Base-by-base conservation (phyloP, 805 yeast genomes). In the Jamesozyma hellenica region DNA sequence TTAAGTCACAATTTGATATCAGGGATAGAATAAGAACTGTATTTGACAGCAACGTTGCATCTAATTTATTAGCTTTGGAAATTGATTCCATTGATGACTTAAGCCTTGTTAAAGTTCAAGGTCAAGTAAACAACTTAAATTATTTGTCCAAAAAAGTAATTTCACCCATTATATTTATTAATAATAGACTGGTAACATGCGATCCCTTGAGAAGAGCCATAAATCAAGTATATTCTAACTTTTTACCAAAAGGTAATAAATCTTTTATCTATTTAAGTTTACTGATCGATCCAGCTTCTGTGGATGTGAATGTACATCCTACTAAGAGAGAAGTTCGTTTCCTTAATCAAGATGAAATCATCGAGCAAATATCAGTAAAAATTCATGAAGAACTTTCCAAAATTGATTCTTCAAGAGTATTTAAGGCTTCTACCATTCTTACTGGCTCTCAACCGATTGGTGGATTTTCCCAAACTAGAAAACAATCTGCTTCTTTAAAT, bases 281-380 rank as follows among this genome's bases (percentile, higher is more conserved):
- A n/a, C 64, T 65, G 15, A 75, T 92, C 2, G 65, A 69, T 17
- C 83, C 96, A 1, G 63, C 61, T 27, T 78, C 79, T 44, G 69
- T 92, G 7, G 98, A 92, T 57, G 97, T 92, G 13, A 92, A 92
- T 55, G 79, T 92, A 12, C 98, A 92, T 55, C 98, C 98, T 0
- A 90, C 97, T 0, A 92, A 92, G 50, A 71, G 90, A 42, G 96
- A 90, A 51, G 96, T 92, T 2, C 59, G 94, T 32, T 87, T 92
- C 55, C 63, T 92, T 28, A 61, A 77, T 56, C 96, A 92, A 51
- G 92, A 82, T 34, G 96, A 88, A 53, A 86, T 92, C 16, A 72
- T 84, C 10, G 86, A 79, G 30, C 49, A 53, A 28, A 67, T 88
- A 2, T 67, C 79, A 26, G 56, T 60, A 0, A 49, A 58, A 4